These are phyloP conservation scores for Asclepias syriaca DNA, from an alignment of 257 asterid genomes.

Conservation along the genomic window DNA sequence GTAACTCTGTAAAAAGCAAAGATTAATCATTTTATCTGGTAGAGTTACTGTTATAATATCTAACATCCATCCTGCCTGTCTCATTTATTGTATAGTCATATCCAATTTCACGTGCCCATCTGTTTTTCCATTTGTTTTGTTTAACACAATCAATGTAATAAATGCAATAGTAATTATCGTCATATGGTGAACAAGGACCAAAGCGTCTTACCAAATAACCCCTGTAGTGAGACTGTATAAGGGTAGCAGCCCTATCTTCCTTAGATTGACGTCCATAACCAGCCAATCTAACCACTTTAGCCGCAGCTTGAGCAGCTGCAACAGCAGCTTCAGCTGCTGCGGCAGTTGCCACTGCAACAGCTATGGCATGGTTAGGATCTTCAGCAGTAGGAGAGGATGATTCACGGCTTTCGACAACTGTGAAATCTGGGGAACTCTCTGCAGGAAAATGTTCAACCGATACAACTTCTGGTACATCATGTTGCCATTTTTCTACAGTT, in stretches of 20 bases:
- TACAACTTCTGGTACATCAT: slow-evolving; percentile 77
- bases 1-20: not conserved
- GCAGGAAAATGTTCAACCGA: slow-evolving; percentile 78
- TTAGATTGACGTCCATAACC: slow-evolving; percentile 67
- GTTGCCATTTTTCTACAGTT: slow-evolving; percentile 56
- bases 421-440: slow-evolving; percentile 70
- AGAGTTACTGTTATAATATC: not conserved
- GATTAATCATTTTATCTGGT: too few species aligned
- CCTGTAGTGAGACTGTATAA: slow-evolving; percentile 72
- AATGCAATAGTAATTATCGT: not conserved
- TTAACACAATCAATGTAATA: not conserved
- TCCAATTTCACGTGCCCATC: not conserved
- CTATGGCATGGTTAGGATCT: slow-evolving; percentile 58
- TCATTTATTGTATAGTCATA: not conserved
- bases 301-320: slow-evolving; percentile 90
- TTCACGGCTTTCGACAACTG: slow-evolving; percentile 43
- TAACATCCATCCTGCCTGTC: not conserved
- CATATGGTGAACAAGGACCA: not conserved
- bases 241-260: slow-evolving; percentile 71
- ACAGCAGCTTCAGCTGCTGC: slow-evolving; percentile 92
- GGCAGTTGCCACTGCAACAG: slow-evolving; percentile 81
- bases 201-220: slow-evolving; percentile 65
- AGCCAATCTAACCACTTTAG: slow-evolving; percentile 69
- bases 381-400: slow-evolving; percentile 45
- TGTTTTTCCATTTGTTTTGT: not conserved